Conservation (phyloP, 2,329 filamentous ascomycete genomes). For the Phoma sp. region DNA sequence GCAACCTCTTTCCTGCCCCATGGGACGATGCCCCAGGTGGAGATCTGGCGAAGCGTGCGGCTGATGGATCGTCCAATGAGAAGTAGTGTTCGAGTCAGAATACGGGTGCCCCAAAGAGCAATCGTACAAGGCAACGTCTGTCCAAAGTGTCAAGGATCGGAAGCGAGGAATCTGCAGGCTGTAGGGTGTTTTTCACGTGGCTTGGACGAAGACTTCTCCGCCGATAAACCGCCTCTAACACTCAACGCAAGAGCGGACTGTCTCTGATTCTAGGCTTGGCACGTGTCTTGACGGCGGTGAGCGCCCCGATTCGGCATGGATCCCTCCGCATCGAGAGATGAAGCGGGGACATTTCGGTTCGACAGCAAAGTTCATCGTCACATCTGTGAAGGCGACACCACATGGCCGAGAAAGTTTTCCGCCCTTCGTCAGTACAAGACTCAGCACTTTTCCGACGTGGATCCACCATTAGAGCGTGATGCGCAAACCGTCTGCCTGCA, state of each 20-base stretch:
- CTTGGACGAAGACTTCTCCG: slow-evolving; percentile 22
- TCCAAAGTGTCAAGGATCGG: not conserved
- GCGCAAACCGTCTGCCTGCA: slow-evolving; percentile 34
- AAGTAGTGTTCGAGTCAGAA: slow-evolving; percentile 7
- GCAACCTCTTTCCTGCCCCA: slow-evolving; percentile 13
- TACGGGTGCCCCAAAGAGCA: not conserved
- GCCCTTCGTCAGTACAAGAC: slow-evolving; percentile 17
- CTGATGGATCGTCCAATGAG: slow-evolving; percentile 19
- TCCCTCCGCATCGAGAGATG: slow-evolving; percentile 3
- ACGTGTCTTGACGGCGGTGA: not conserved
- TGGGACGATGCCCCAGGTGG: slow-evolving; percentile 20
- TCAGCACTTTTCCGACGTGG: slow-evolving; percentile 16
- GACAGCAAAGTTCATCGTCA: slow-evolving; percentile 12
- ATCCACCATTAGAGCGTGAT: slow-evolving; percentile 14
- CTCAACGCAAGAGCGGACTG: not conserved
- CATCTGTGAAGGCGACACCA: slow-evolving; percentile 7
- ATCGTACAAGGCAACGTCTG: slow-evolving; percentile 1
- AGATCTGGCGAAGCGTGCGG: slow-evolving; percentile 21
- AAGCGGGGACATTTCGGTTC: slow-evolving; percentile 10
- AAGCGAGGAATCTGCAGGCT: slow-evolving; percentile 3
- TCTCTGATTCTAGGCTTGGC: slow-evolving; percentile 5
- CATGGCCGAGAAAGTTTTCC: slow-evolving; percentile 24
- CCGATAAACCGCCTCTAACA: slow-evolving; percentile 25
- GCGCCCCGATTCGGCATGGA: slow-evolving; percentile 2
- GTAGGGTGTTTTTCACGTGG: slow-evolving; percentile 6